Evolutionary conservation across 2,329 filamentous ascomycete genomes (phyloP).

Genomic region (Septoria petroselini): DNA sequence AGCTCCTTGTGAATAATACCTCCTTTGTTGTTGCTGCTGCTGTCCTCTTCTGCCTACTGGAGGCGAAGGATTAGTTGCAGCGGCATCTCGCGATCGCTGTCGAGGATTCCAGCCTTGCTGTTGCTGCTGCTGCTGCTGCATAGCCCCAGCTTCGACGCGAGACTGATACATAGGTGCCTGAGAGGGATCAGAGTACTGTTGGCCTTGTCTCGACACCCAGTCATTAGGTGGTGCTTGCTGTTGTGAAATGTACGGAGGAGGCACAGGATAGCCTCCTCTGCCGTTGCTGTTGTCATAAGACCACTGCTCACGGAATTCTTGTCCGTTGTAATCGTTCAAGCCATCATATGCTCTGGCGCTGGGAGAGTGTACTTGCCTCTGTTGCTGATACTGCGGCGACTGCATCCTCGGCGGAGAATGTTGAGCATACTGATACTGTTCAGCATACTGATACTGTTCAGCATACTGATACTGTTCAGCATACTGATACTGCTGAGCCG

Average conservation of each 20-base stretch:
- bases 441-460: conserved; percentile 18
- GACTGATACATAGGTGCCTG: conserved; percentile 11
- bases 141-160: conserved; percentile 1
- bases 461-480: conserved; percentile 15
- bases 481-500: conserved; percentile 11
- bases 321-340: not conserved
- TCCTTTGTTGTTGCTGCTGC: conserved; percentile 1
- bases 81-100: not conserved
- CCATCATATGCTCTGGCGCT: not conserved
- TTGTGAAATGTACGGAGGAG: not conserved
- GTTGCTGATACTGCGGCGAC: conserved; percentile 6
- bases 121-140: conserved; percentile 2
- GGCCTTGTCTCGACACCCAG: conserved; percentile 12
- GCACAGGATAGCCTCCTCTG: not conserved
- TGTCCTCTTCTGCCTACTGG: not conserved
- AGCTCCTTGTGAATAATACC: conserved; percentile 3
- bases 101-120: not conserved
- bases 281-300: not conserved
- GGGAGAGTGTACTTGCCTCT: not conserved
- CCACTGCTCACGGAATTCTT: not conserved
- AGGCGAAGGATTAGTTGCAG: no score
- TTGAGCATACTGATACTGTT: conserved; percentile 14
- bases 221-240: conserved; percentile 1
- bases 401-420: conserved; percentile 6
- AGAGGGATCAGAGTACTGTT: conserved; percentile 11